A percentile compares a stretch with the other conserved stretches of the same genome.
Conservation (phyloP, 495 filamentous ascomycete genomes). For the Terfezia boudieri region DNA sequence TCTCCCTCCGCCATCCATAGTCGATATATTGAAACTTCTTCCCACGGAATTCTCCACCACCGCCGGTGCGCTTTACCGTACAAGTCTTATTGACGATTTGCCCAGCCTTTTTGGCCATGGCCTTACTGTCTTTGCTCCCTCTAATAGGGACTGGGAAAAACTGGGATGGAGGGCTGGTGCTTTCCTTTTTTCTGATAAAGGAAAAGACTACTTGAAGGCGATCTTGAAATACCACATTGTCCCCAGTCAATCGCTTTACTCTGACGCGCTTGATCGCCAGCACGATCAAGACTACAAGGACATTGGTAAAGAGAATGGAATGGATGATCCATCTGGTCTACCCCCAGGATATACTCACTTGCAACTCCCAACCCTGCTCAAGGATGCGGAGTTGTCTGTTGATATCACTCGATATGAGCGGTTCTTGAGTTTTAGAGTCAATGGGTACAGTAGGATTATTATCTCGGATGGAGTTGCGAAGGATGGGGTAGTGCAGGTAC, state of each 20-base stretch:
- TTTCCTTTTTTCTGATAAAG: conserved; percentile 53
- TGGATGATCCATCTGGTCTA: conserved; percentile 3
- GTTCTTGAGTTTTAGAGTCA: conserved; percentile 44
- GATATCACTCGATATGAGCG: conserved; percentile 42
- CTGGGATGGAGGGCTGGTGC: conserved; percentile 47
- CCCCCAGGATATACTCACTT: conserved; percentile 24
- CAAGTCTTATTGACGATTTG: conserved; percentile 28
- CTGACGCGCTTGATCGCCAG: conserved; percentile 45
- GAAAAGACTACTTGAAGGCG: conserved; percentile 45
- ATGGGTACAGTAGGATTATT: conserved; percentile 29
- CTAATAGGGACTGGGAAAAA: conserved; percentile 49
- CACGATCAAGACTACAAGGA: neutral
- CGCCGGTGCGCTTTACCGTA: conserved; percentile 43
- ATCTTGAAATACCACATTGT: conserved; percentile 62
- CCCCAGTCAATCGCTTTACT: conserved; percentile 52
- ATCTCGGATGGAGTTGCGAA: conserved; percentile 42
- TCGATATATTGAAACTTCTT: conserved; percentile 38
- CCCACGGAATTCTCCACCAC: conserved; percentile 59
- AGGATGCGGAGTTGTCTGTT: conserved; percentile 35
- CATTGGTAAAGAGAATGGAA: neutral
- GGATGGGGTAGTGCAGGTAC: conserved; percentile 59
- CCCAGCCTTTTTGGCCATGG: conserved; percentile 20
- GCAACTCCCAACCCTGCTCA: conserved; percentile 43
- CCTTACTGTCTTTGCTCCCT: conserved; percentile 52
- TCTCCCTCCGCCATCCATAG: conserved; percentile 42